Percentiles rank a stretch among this genome's conserved stretches.
These are phyloP conservation scores for Phytophthora aleatoria DNA, from an alignment of 352 stramenopile species.

Conservation along the genomic window DNA sequence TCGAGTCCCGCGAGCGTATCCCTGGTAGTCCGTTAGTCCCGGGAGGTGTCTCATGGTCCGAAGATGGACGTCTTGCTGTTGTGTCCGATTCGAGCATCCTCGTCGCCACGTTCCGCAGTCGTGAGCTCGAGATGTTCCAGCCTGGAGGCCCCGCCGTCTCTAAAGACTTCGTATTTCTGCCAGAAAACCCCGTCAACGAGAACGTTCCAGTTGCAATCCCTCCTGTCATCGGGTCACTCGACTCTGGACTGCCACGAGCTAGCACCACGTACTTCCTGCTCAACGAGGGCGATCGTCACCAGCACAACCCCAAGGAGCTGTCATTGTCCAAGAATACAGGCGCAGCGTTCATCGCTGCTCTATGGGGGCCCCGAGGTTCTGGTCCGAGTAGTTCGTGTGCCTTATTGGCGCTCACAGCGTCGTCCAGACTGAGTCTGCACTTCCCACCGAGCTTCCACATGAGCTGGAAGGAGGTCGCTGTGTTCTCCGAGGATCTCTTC, in stretches of 20 bases:
- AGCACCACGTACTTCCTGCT: constrained; percentile 69
- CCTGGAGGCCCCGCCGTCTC: constrained; percentile 75
- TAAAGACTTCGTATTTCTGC: constrained; percentile 84
- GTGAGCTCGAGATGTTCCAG: constrained; percentile 84
- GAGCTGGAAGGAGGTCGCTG: constrained; percentile 70
- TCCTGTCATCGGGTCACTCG: constrained; percentile 45
- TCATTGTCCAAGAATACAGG: constrained; percentile 82
- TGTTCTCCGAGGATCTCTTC: constrained; percentile 76
- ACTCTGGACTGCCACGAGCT: constrained; percentile 32
- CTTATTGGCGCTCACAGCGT: constrained; percentile 64
- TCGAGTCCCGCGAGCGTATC: constrained; percentile 71
- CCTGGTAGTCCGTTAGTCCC: constrained; percentile 71
- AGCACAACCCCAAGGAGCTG: constrained; percentile 84
- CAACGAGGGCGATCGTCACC: constrained; percentile 67
- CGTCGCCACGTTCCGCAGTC: constrained; percentile 79
- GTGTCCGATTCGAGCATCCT: constrained; percentile 78
- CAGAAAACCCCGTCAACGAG: constrained; percentile 44
- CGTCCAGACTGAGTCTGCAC: constrained; percentile 65
- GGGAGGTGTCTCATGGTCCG: constrained; percentile 67
- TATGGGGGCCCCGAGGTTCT: constrained; percentile 77
- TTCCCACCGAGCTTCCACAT: constrained; percentile 83
- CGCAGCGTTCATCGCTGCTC: constrained; percentile 56
- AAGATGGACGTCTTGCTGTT: constrained; percentile 74
- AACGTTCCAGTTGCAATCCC: constrained; percentile 58
- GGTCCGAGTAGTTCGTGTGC: constrained; percentile 74